Evolutionary conservation across 768 basidiomycete genomes (phyloP).

Genomic region (Hygrophoropsis aurantiaca): DNA sequence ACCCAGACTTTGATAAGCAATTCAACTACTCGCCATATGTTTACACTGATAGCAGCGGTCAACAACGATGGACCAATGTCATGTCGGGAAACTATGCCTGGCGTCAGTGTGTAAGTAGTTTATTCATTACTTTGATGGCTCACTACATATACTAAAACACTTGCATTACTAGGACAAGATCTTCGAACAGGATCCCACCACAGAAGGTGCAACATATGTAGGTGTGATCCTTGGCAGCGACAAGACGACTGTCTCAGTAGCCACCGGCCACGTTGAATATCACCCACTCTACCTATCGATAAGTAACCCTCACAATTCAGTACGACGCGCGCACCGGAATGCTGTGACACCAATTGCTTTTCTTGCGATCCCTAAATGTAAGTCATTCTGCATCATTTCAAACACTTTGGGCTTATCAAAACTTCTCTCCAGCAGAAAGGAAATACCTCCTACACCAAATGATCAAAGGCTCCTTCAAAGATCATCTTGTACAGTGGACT

Average conservation of each 20-base stretch:
- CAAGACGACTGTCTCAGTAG: constrained; percentile 22
- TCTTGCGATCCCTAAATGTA: no score
- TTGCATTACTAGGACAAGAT: constrained; percentile 7
- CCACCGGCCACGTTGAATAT: constrained; percentile 19
- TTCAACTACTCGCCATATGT: constrained; percentile 13
- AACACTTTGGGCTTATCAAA: no score
- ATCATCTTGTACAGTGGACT: constrained; percentile 36
- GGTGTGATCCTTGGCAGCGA: constrained; percentile 19
- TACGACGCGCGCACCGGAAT: constrained; percentile 9
- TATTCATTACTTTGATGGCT: no score
- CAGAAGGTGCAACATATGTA: constrained; percentile 13
- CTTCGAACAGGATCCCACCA: neutral
- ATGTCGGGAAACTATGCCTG: constrained; percentile 44
- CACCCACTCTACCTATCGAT: constrained; percentile 15
- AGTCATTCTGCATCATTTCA: no score
- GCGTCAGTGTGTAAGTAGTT: constrained; percentile 31
- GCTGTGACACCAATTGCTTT: constrained; percentile 3
- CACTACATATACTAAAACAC: neutral
- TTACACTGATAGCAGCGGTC: neutral
- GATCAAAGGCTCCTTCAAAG: constrained; percentile 38
- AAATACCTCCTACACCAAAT: constrained; percentile 32
- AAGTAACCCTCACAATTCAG: constrained; percentile 13
- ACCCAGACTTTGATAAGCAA: constrained; percentile 19
- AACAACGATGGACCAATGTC: constrained; percentile 27
- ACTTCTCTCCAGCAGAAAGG: neutral